Conservation (phyloP, 2,329 filamentous ascomycete genomes). For the Colletotrichum aenigma region DNA sequence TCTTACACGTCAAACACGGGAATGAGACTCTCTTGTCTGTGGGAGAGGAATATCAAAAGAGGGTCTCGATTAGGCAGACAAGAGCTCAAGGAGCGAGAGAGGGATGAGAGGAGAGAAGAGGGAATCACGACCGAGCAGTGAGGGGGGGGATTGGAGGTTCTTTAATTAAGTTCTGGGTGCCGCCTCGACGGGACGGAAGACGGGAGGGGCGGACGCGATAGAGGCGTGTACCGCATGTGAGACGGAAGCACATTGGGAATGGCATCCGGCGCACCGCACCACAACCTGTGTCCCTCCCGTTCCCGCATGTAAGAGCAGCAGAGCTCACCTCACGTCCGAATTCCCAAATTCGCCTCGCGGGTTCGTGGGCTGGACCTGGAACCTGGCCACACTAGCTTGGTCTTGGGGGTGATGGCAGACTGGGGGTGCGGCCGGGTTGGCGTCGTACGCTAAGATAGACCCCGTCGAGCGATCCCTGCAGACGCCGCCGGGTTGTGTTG, state of each 20-base stretch:
- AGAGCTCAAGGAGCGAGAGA: constrained; percentile 11
- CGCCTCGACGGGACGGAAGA: not conserved
- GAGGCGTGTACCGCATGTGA: not conserved
- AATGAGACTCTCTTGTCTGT: not conserved
- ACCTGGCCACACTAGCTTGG: not conserved
- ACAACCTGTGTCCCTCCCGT: not conserved
- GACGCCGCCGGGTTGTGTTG: not conserved
- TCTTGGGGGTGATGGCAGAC: constrained; percentile 5
- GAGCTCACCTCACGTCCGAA: not conserved
- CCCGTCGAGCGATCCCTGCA: not conserved
- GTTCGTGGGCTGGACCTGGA: constrained; percentile 13
- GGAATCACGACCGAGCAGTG: not conserved
- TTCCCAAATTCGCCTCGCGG: not conserved
- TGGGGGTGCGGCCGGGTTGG: not conserved
- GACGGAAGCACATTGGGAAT: not conserved
- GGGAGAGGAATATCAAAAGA: not conserved
- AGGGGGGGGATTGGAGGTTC: constrained; percentile 1
- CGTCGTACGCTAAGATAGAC: constrained; percentile 7
- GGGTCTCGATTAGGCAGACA: not conserved
- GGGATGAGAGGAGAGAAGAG: not conserved
- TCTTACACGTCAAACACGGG: not conserved
- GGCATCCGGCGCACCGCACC: not conserved
- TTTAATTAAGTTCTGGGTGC: constrained; percentile 11
- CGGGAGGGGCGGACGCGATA: not conserved
- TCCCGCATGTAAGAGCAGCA: not conserved